Percentiles rank a stretch among this genome's conserved stretches.
These are phyloP conservation scores for Cryptosporidium ubiquitum DNA, from an alignment of 169 alveolate genomes.

Conservation along the genomic window DNA sequence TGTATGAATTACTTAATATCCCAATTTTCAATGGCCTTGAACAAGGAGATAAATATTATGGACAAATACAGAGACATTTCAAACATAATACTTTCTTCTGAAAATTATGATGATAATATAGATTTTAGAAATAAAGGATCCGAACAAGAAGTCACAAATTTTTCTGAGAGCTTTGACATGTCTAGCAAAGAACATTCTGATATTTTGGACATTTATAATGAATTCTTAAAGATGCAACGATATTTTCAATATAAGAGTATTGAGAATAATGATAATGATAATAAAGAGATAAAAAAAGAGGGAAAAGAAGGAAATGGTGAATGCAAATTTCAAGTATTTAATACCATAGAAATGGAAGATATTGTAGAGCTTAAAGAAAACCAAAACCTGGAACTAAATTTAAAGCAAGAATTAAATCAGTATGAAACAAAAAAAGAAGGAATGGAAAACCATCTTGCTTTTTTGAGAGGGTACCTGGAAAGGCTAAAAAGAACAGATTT, in stretches of 20 bases:
- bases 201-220: neutral
- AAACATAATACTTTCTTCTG: neutral
- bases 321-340: neutral
- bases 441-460: neutral
- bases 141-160: neutral
- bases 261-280: neutral
- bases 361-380: neutral
- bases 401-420: conserved; percentile 11
- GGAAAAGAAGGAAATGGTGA: neutral
- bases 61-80: neutral
- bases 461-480: conserved; percentile 1
- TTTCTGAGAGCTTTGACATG: neutral
- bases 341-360: conserved; percentile 29
- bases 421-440: conserved; percentile 17
- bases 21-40: neutral
- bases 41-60: neutral
- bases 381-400: conserved; percentile 5
- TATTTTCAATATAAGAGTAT: neutral
- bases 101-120: too few species aligned
- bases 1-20: conserved; percentile 22
- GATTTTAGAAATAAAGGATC: neutral
- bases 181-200: neutral
- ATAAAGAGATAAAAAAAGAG: neutral
- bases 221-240: neutral
- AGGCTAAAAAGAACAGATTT: conserved; percentile 22